Evolutionary conservation across 2,329 filamentous ascomycete genomes (phyloP).

Genomic region (Cladosporium colombiae): DNA sequence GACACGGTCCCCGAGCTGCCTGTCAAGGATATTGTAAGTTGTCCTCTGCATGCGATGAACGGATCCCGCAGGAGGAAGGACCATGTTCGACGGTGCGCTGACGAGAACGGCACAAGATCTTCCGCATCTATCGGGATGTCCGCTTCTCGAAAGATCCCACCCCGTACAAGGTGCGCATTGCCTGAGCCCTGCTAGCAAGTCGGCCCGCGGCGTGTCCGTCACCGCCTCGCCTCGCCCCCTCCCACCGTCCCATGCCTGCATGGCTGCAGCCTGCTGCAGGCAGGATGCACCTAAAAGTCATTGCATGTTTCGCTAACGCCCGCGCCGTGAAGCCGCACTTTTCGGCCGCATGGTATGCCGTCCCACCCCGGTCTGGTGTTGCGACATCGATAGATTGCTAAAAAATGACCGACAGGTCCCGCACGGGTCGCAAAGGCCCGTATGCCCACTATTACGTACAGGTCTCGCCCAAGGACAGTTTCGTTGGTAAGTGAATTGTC

Average conservation of each 20-base stretch:
- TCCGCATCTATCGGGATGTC: conserved; percentile 84
- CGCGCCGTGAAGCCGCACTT: conserved; percentile 65
- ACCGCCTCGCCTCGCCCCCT: conserved; percentile 17
- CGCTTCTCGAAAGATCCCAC: conserved; percentile 82
- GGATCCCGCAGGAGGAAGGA: background rate
- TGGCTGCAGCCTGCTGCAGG: conserved; percentile 20
- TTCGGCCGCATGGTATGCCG: conserved; percentile 70
- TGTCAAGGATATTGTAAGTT: conserved; percentile 71
- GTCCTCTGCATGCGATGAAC: background rate
- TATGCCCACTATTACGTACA: conserved; percentile 91
- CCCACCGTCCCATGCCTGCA: conserved; percentile 6
- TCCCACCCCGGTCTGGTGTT: conserved; percentile 12
- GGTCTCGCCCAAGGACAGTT: conserved; percentile 69
- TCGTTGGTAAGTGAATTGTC: conserved; percentile 62
- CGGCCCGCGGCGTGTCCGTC: conserved; percentile 16
- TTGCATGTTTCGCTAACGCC: conserved; percentile 26
- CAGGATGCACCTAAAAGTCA: conserved; percentile 13
- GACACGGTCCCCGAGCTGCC: conserved; percentile 84
- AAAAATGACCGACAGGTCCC: conserved; percentile 52
- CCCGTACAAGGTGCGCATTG: conserved; percentile 70
- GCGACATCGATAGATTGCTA: conserved; percentile 16
- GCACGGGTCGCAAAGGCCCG: conserved; percentile 81
- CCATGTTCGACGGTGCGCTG: background rate
- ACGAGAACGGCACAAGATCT: conserved; percentile 55
- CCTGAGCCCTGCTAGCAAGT: conserved; percentile 3